phyloP scores from a whole-genome alignment of 257 asterid genomes.

The Galeopsis tetrahit region DNA sequence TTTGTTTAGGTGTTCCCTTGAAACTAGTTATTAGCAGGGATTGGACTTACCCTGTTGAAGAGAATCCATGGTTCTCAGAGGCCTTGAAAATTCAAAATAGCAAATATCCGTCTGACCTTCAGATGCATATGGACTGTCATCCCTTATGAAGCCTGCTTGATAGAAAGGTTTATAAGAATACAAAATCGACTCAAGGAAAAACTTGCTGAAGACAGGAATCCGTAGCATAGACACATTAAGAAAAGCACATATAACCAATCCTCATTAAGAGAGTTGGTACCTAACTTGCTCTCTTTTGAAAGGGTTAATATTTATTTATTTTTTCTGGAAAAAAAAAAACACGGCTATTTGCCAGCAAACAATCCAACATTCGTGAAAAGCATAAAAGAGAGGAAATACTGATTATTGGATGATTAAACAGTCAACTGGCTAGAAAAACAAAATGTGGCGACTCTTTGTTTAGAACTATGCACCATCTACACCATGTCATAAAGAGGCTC shows the following conservation, averaged over 20 bases:
- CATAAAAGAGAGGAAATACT: not conserved
- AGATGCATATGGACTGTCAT: slow-evolving; percentile 59
- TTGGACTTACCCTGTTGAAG: slow-evolving; percentile 58
- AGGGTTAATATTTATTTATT: no score
- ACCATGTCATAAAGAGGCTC: slow-evolving; percentile 15
- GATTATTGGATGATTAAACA: slow-evolving; percentile 9
- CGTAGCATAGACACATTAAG: not conserved
- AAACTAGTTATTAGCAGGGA: slow-evolving; percentile 18
- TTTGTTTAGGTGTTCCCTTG: not conserved
- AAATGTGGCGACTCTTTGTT: not conserved
- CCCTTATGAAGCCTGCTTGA: slow-evolving; percentile 53
- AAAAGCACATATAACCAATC: no score
- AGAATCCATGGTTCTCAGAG: slow-evolving; percentile 68
- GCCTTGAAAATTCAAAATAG: slow-evolving; percentile 68
- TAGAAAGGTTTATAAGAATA: slow-evolving; percentile 29
- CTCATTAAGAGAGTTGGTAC: no score
- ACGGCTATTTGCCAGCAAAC: not conserved
- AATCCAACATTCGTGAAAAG: not conserved
- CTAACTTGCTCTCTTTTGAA: no score
- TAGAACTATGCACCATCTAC: not conserved
- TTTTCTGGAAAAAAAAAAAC: no score
- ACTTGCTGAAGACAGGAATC: slow-evolving; percentile 7
- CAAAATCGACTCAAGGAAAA: not conserved
- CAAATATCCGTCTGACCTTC: slow-evolving; percentile 51
- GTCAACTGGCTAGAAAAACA: not conserved